Percentiles rank a stretch among this genome's conserved stretches.
phyloP scores from a whole-genome alignment of 352 stramenopile species.

The Phytophthora meadii region DNA sequence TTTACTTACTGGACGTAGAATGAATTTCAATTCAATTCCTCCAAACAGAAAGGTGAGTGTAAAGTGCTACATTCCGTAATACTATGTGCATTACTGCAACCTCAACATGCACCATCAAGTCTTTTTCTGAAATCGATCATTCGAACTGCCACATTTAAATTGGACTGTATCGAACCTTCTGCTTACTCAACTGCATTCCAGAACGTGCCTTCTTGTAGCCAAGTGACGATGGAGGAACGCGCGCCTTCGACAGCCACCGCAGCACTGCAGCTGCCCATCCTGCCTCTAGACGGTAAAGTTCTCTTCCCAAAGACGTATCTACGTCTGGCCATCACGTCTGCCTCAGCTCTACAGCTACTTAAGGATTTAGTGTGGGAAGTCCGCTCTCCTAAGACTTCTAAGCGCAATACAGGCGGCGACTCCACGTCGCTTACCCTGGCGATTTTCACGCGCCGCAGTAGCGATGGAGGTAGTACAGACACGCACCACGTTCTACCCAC shows the following conservation, averaged over 20 bases:
- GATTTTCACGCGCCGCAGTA: conserved; percentile 67
- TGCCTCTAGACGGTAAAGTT: conserved; percentile 74
- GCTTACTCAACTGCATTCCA: conserved; percentile 37
- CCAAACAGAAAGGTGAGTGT: neutral
- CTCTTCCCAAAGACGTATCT: conserved; percentile 82
- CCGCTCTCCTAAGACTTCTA: conserved; percentile 54
- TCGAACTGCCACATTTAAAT: conserved; percentile 9
- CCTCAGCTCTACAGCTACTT: conserved; percentile 71
- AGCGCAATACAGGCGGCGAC: conserved; percentile 22
- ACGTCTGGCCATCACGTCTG: conserved; percentile 69
- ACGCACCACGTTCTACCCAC: conserved; percentile 17
- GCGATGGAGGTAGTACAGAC: conserved; percentile 23
- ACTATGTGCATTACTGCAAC: neutral
- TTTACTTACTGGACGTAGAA: conserved; percentile 1
- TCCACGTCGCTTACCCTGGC: conserved; percentile 58
- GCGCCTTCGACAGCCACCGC: conserved; percentile 26
- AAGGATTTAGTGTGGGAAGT: conserved; percentile 85
- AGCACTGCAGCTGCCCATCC: conserved; percentile 59
- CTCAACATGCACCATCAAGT: neutral
- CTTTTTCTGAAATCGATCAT: neutral
- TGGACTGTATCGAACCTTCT: conserved; percentile 1
- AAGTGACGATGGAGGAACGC: conserved; percentile 27
- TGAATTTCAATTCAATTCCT: conserved; percentile 19
- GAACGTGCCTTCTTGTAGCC: conserved; percentile 14
- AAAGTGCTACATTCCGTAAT: conserved; percentile 1